Base-by-base conservation (phyloP, 352 stramenopile species). In the Phytopythium vexans region DNA sequence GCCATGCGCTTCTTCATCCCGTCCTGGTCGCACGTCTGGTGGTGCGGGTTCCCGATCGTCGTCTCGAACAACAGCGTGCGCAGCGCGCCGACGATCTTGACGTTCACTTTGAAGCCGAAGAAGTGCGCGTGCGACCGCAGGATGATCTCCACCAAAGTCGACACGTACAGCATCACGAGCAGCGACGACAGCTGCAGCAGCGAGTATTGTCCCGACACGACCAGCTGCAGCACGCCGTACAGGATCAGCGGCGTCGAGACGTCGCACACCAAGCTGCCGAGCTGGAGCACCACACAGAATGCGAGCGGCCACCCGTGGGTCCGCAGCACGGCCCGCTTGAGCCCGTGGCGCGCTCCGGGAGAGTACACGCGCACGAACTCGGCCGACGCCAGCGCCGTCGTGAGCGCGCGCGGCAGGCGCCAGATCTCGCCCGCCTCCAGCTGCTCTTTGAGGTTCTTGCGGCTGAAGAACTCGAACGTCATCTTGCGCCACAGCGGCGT, bases 351-450 rank as follows among this genome's bases (percentile, higher is more conserved):
- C 10, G 56, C 52, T 15, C 35, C 35, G 6, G 47, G 35, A 15
- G 9, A 9, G 45, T 64, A 70, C 41, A 75, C 51, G 7, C 67
- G 52, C 35, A 58, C 38, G 47, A 65, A 62, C 37, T 71, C 56
- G 16, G 71, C 61, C 1, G 60, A 56, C 42, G 66, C 66, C 27
- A 60, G 60, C n/a, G 64, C 56, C 45, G 72, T 82, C 44, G 61
- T 70, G 52, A 68, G 76, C 15, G 60, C 58, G 14, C 54, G 43
- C 41, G 74, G 52, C 33, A 88, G 65, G 31, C 63, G 62, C 77
- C 77, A 88, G 32, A 77, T 67, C 47, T 88, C 70, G 14, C 67
- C 71, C 6, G 56, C 49, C 31, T 77, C 54, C 7, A 80, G 36
- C 37, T 72, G 58, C 16, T 52, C 61, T 39, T 69, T 48, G 15